A percentile compares a stretch with the other conserved stretches of the same genome.
Evolutionary conservation across 768 basidiomycete genomes (phyloP).

Genomic region (Collybia nuda): DNA sequence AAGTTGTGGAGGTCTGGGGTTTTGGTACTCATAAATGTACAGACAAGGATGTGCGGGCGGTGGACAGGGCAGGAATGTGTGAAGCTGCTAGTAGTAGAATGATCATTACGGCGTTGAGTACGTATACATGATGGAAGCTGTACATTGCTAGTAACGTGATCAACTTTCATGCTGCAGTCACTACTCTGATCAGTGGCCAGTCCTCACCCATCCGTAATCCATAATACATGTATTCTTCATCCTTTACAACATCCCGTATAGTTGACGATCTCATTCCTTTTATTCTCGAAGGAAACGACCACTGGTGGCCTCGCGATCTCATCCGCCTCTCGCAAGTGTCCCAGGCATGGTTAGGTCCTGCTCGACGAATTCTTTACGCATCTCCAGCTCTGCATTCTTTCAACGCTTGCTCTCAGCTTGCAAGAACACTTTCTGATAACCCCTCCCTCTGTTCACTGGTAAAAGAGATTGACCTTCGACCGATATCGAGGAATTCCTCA

Average conservation of each 20-base stretch:
- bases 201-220: neutral
- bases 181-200: no score
- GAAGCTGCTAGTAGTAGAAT: conserved; percentile 1
- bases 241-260: conserved; percentile 22
- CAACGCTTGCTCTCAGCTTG: conserved; percentile 37
- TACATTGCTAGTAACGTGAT: neutral
- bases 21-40: conserved; percentile 18
- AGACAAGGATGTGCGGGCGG: neutral
- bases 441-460: conserved; percentile 34
- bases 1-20: conserved; percentile 35
- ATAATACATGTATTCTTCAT: neutral
- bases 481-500: conserved; percentile 16
- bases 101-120: neutral
- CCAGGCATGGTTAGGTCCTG: conserved; percentile 42
- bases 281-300: conserved; percentile 45
- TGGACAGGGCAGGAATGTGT: neutral
- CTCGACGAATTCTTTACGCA: conserved; percentile 44
- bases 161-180: no score
- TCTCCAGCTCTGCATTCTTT: conserved; percentile 41
- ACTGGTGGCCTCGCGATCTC: conserved; percentile 58
- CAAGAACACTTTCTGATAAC: conserved; percentile 38
- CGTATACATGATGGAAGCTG: neutral
- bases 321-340: conserved; percentile 50
- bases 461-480: conserved; percentile 40
- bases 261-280: conserved; percentile 53